These are phyloP conservation scores for Phytopythium montanum DNA, from an alignment of 352 stramenopile species.

Conservation along the genomic window DNA sequence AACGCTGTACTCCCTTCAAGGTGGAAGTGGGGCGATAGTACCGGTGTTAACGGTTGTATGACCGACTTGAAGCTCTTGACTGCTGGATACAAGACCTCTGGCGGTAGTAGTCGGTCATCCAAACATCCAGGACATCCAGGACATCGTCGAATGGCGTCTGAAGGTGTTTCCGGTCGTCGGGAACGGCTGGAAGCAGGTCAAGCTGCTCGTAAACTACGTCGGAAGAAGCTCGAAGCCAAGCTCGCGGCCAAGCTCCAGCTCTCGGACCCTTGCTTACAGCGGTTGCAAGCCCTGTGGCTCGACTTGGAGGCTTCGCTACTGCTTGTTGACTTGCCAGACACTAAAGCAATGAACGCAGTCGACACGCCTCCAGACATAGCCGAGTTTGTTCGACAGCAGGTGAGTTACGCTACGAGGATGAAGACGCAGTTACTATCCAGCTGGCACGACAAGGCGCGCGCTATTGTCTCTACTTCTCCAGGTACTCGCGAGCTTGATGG, in stretches of 20 bases:
- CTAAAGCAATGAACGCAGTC: slow-evolving; percentile 18
- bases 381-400: slow-evolving; percentile 49
- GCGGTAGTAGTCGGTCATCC: background rate
- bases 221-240: slow-evolving; percentile 39
- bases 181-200: background rate
- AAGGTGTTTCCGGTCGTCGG: background rate
- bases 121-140: background rate
- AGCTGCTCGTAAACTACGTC: slow-evolving; percentile 4
- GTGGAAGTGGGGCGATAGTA: slow-evolving; percentile 69
- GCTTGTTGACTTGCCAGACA: slow-evolving; percentile 44
- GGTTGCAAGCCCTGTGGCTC: slow-evolving; percentile 59
- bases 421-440: slow-evolving; percentile 47
- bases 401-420: slow-evolving; percentile 38
- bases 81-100: background rate
- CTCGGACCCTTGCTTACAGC: slow-evolving; percentile 40
- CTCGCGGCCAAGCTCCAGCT: slow-evolving; percentile 43
- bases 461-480: slow-evolving; percentile 19
- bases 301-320: slow-evolving; percentile 41
- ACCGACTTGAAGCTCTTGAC: slow-evolving; percentile 42
- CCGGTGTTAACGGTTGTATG: slow-evolving; percentile 44
- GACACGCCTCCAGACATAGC: slow-evolving; percentile 34
- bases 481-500: background rate
- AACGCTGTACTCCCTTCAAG: slow-evolving; percentile 39
- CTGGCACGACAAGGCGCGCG: slow-evolving; percentile 50
- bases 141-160: background rate